phyloP scores from a whole-genome alignment of 2,329 filamentous ascomycete species.

The Lachnellula occidentalis region DNA sequence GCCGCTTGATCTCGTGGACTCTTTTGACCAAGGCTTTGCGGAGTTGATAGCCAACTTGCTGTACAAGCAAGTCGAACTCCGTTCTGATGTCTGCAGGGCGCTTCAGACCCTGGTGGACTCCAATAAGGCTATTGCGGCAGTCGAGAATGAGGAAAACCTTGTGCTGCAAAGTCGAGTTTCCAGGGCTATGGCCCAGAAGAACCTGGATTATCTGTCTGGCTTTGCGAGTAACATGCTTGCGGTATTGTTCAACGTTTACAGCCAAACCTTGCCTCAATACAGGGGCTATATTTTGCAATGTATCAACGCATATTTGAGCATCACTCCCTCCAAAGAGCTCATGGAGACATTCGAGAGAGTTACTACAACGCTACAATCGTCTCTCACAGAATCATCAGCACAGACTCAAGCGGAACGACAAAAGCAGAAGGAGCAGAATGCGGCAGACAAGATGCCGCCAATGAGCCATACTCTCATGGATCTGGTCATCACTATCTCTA shows the following conservation, averaged over 20 bases:
- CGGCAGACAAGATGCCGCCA: constrained; percentile 73
- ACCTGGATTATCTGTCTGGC: constrained; percentile 71
- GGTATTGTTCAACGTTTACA: constrained; percentile 98
- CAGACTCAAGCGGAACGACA: constrained; percentile 61
- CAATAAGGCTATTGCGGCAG: constrained; percentile 71
- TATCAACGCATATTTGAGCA: constrained; percentile 90
- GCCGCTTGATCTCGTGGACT: constrained; percentile 68
- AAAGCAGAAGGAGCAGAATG: constrained; percentile 52
- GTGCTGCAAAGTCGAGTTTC: constrained; percentile 74
- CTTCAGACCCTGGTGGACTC: constrained; percentile 87
- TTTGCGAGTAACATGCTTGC: constrained; percentile 88
- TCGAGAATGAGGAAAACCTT: constrained; percentile 62
- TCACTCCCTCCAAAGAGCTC: constrained; percentile 72
- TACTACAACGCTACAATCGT: constrained; percentile 71
- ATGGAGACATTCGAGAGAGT: constrained; percentile 86
- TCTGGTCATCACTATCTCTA: constrained; percentile 89
- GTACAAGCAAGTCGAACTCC: constrained; percentile 84
- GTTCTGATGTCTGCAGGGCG: constrained; percentile 80
- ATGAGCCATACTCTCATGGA: constrained; percentile 95
- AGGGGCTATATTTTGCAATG: constrained; percentile 87
- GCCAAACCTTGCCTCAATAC: constrained; percentile 87
- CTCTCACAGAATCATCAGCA: constrained; percentile 54
- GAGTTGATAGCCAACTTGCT: constrained; percentile 87
- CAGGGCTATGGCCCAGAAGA: constrained; percentile 68
- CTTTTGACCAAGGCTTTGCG: constrained; percentile 84